Conservation (phyloP, 441 rosid species). For the Erodium trifolium region DNA sequence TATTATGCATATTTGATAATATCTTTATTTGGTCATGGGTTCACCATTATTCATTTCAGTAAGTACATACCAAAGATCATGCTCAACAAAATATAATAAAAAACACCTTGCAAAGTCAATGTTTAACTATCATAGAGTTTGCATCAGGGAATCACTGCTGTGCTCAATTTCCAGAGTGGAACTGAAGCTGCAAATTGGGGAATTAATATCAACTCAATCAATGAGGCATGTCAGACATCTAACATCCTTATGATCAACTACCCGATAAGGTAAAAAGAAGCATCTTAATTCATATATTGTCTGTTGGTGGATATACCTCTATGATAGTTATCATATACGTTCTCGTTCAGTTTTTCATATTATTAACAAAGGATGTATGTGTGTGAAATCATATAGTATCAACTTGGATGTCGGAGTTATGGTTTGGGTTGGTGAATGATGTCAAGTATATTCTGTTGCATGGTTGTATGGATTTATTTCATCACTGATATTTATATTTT, state of each 20-base stretch:
- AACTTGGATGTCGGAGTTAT: not conserved
- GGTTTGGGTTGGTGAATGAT: not conserved
- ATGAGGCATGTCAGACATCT: slow-evolving; percentile 60
- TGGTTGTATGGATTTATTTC: not conserved
- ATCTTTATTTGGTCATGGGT: not conserved
- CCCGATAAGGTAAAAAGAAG: slow-evolving; percentile 56
- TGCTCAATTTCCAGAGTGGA: slow-evolving; percentile 74
- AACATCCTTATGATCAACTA: slow-evolving; percentile 73
- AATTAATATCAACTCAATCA: slow-evolving; percentile 48
- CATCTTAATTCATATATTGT: not conserved
- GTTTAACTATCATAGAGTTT: slow-evolving; percentile 10
- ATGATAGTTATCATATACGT: not conserved
- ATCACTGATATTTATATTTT: not conserved
- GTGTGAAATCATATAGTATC: no score
- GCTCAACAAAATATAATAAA: not conserved
- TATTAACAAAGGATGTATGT: no score
- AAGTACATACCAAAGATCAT: not conserved
- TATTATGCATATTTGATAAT: not conserved
- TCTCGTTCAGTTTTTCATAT: not conserved
- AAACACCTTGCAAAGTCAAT: not conserved
- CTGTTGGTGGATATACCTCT: not conserved
- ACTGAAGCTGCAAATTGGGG: slow-evolving; percentile 88
- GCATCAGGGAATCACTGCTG: slow-evolving; percentile 72
- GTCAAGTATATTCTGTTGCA: not conserved
- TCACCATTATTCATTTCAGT: slow-evolving; percentile 3